These are phyloP conservation scores for Phoenix dactylifera DNA, from an alignment of 176 grass and related monocot genomes.

Conservation along the genomic window DNA sequence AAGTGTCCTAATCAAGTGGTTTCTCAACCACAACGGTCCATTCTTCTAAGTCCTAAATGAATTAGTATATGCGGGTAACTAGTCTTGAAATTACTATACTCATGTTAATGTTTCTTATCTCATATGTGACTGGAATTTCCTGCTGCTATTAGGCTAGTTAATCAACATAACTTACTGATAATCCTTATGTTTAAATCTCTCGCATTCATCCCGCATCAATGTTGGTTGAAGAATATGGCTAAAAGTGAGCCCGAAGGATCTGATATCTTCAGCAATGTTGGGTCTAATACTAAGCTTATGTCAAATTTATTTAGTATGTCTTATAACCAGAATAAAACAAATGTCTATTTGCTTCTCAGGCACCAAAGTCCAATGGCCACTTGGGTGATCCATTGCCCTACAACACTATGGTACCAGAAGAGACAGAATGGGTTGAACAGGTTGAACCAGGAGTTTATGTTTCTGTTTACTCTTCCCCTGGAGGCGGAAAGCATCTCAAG, in stretches of 20 bases:
- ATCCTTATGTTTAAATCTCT: too few species aligned
- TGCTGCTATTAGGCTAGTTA: too few species aligned
- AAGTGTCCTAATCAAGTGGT: too few species aligned
- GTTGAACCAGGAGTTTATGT: slow-evolving; percentile 61
- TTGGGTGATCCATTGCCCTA: slow-evolving; percentile 5
- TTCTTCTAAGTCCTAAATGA: too few species aligned
- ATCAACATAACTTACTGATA: too few species aligned
- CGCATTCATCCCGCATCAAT: too few species aligned
- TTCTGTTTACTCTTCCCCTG: slow-evolving; percentile 34
- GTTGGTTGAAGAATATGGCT: slow-evolving; percentile 41
- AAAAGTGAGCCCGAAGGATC: slow-evolving; percentile 27
- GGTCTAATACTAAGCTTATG: background rate
- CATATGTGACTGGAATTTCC: too few species aligned
- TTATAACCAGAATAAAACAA: slow-evolving; percentile 13
- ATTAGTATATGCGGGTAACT: too few species aligned
- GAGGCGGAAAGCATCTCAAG: slow-evolving; percentile 35
- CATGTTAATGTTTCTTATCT: too few species aligned
- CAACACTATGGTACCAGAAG: slow-evolving; percentile 27
- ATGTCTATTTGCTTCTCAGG: slow-evolving; percentile 4
- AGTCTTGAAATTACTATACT: too few species aligned
- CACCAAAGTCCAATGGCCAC: slow-evolving; percentile 23
- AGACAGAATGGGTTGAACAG: slow-evolving; percentile 46
- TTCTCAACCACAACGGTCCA: too few species aligned
- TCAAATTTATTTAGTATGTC: slow-evolving; percentile 25
- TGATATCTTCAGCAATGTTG: background rate